Evolutionary conservation across 2,329 filamentous ascomycete genomes (phyloP), one percentile per base, ranked within the genome.

Genomic region (Calonectria hawksworthii): DNA sequence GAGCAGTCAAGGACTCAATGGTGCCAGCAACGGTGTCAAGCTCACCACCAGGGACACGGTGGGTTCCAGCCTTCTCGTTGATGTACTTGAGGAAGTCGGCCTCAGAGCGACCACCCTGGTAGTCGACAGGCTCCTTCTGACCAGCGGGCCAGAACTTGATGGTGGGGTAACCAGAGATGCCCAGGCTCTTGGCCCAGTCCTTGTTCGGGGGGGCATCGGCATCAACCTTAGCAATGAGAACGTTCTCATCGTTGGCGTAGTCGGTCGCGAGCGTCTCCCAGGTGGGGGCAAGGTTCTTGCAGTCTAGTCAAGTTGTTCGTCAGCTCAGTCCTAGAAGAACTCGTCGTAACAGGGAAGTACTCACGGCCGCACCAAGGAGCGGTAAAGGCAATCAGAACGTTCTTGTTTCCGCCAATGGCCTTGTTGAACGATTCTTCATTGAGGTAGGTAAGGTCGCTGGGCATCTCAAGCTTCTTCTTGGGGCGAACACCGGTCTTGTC

Each of bases 311-410:
- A 14, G 84, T 47, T 70, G 36, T 68, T 30, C 54, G 23, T 75
- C 66, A 79, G 75, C 34, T n/a, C 61, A 68, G 63, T 68, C 54
- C 34, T 59, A 28, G 41, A 23, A 54, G 21, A 23, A 34, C 6
- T 13, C 23, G 11, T 64, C n/a, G 26, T 51, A 30, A 9, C 44
- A 14, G 28, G 5, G 23, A 44, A 23, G 34, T 64, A 94, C 96
- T 87, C 92, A 99, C 97, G 96, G 86, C 96, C 96, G 87, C 97
- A 99, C 97, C 96, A 99, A 68, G 97, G 96, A 68, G 97, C 96
- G 80, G 98, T 99, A 86, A 99, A 99, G 59, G 98, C 96, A 84
- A 99, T 96, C 70, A 99, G 86, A 26, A 98, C 95, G 86, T 98
- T 90, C 91, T 98, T 96, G 77, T 98, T 95, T 67, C 92, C 90